Percentiles rank a stretch among this genome's conserved stretches.
These are phyloP conservation scores for Emericellopsis cladophorae DNA, from an alignment of 2,329 filamentous ascomycete genomes.

Conservation along the genomic window DNA sequence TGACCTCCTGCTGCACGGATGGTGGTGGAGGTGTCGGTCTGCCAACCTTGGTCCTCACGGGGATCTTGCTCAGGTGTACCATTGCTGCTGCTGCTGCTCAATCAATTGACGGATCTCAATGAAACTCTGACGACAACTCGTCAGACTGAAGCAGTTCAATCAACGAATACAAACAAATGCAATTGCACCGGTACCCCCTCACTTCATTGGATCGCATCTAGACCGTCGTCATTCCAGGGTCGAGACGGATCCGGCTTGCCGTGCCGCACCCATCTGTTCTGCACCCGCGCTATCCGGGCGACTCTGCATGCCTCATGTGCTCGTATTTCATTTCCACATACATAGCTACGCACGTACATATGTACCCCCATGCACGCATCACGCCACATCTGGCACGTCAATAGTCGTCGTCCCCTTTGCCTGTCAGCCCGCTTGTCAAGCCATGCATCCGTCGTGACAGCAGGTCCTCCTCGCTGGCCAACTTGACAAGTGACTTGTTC, in stretches of 20 bases:
- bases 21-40: conserved; percentile 14
- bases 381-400: conserved; percentile 3
- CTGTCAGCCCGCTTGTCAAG: conserved; percentile 38
- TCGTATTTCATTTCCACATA: neutral
- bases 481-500: conserved; percentile 35
- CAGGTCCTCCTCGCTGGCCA: conserved; percentile 45
- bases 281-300: no score
- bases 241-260: no score
- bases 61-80: conserved; percentile 37
- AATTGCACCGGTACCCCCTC: no score
- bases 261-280: no score
- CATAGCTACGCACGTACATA: neutral
- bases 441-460: conserved; percentile 46
- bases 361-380: neutral
- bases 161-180: no score
- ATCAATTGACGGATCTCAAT: neutral
- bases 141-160: neutral
- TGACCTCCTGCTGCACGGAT: conserved; percentile 28
- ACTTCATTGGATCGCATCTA: no score
- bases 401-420: conserved; percentile 31
- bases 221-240: no score
- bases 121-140: neutral
- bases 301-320: neutral
- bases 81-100: conserved; percentile 18
- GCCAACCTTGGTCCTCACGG: conserved; percentile 9